Evolutionary conservation across 495 filamentous ascomycete genomes (phyloP), one percentile per base, ranked within the genome.

Genomic region (Thermochaetoides thermophila): DNA sequence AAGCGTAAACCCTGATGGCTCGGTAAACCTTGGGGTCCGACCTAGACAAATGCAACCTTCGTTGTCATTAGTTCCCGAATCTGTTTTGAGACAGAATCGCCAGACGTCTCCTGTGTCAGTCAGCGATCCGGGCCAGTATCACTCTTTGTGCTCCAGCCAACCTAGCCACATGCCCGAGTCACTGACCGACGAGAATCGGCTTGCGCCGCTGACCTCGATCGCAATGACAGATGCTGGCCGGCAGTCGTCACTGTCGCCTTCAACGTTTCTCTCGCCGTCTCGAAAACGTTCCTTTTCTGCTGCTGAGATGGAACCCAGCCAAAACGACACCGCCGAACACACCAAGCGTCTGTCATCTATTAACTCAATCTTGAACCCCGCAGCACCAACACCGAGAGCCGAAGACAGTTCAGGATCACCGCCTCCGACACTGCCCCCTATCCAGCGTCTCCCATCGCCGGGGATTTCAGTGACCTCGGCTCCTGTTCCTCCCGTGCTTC

Each of bases 341-440:
- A 45, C 64, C 2, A 76, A 76, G 31, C 71, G 82, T 3, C 56
- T 84, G 1, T 78, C 74, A 30, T 84, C 79, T 2, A 89, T 89
- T 30, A 84, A 74, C 20, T 83, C 81, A 3, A 79, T 91, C 27
- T 58, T 91, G 17, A 87, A 87, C 38, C 74, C 73, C n/a, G 39
- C 61, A 7, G 45, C 43, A 13, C 33, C 38, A 9, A 52, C 38
- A 27, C 42, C 42, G 1, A 40, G 33, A 27, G 35, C 17, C 9
- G 40, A 45, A 14, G 49, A 55, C n/a, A n/a, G n/a, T n/a, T n/a
- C n/a, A n/a, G n/a, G n/a, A n/a, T n/a, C n/a, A n/a, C n/a, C n/a
- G n/a, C n/a, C n/a, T n/a, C n/a, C n/a, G n/a, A n/a, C n/a, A n/a
- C n/a, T n/a, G n/a, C n/a, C n/a, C n/a, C n/a, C n/a, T n/a, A n/a